phyloP scores from a whole-genome alignment of 202 grass and related monocot genomes.

The Dendrocalamus latiflorus region DNA sequence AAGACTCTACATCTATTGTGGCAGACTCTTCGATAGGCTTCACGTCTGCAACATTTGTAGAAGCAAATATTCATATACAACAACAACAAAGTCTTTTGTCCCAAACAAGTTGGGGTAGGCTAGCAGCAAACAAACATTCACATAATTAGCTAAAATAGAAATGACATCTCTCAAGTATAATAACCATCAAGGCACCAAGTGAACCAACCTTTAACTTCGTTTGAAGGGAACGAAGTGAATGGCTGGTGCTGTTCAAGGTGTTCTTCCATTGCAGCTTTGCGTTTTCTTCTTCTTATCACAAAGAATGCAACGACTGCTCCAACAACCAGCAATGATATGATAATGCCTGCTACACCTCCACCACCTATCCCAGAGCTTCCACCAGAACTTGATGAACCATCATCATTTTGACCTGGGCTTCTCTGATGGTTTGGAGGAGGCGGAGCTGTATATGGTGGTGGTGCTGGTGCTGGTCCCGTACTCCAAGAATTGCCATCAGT shows the following conservation, averaged over 20 bases:
- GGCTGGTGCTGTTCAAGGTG: slow-evolving; percentile 60
- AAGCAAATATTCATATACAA: neutral
- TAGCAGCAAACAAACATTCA: too few species aligned
- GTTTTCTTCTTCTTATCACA: slow-evolving; percentile 62
- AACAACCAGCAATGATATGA: slow-evolving; percentile 65
- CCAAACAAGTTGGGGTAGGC: too few species aligned
- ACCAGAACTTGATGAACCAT: slow-evolving; percentile 36
- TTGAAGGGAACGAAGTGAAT: slow-evolving; percentile 60
- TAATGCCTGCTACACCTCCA: slow-evolving; percentile 73
- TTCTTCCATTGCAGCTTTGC: slow-evolving; percentile 37
- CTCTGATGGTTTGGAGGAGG: slow-evolving; percentile 50
- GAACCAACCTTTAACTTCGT: slow-evolving; percentile 68
- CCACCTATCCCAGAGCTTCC: slow-evolving; percentile 41
- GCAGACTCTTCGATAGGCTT: slow-evolving; percentile 45
- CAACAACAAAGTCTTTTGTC: too few species aligned
- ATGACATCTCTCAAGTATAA: neutral
- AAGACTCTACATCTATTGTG: slow-evolving; percentile 46
- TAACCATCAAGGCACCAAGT: slow-evolving; percentile 1
- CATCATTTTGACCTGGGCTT: slow-evolving; percentile 45
- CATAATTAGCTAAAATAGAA: neutral
- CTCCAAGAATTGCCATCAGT: slow-evolving; percentile 87
- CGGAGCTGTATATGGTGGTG: slow-evolving; percentile 76
- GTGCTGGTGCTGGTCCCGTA: slow-evolving; percentile 70
- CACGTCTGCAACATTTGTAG: slow-evolving; percentile 41
- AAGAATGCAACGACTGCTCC: slow-evolving; percentile 62